A percentile compares a stretch with the other conserved stretches of the same genome.
Evolutionary conservation across 2,329 filamentous ascomycete species (phyloP).

Genomic region (Aspergillus felis): DNA sequence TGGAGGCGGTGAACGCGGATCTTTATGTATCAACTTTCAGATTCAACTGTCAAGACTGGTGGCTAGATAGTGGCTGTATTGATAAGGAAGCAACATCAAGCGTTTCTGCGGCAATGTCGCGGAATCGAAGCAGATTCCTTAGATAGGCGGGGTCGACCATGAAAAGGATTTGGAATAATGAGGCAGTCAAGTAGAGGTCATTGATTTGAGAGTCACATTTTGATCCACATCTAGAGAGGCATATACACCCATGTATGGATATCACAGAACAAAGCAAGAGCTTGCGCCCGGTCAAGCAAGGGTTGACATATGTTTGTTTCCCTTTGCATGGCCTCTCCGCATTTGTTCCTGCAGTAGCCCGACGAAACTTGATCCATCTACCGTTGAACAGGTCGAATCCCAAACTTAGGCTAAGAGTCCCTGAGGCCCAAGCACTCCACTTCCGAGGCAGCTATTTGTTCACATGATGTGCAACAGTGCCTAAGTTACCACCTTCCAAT

Average conservation of each 20-base stretch:
- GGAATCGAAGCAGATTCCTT: not conserved
- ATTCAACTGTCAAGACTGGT: not conserved
- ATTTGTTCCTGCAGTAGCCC: conserved; percentile 37
- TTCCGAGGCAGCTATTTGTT: not conserved
- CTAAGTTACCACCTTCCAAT: too few relatives aligned
- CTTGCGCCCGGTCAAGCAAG: not conserved
- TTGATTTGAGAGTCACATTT: not conserved
- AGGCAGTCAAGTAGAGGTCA: not conserved
- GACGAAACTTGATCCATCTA: conserved; percentile 19
- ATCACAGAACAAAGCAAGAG: not conserved
- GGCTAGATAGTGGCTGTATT: not conserved
- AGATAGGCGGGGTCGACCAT: not conserved
- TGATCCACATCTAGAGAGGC: not conserved
- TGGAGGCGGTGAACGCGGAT: not conserved
- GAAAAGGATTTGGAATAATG: not conserved
- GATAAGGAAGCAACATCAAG: not conserved
- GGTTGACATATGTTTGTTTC: not conserved
- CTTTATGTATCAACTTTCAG: not conserved
- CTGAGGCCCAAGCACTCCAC: not conserved
- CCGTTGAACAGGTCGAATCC: conserved; percentile 19
- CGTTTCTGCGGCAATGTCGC: too few relatives aligned
- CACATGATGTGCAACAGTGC: not conserved
- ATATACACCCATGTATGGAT: not conserved
- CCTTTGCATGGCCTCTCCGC: conserved; percentile 18
- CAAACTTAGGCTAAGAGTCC: conserved; percentile 4